Evolutionary conservation across 352 stramenopile genomes (phyloP), one percentile per base, ranked within the genome.

Genomic region (Vaucheria bursata): DNA sequence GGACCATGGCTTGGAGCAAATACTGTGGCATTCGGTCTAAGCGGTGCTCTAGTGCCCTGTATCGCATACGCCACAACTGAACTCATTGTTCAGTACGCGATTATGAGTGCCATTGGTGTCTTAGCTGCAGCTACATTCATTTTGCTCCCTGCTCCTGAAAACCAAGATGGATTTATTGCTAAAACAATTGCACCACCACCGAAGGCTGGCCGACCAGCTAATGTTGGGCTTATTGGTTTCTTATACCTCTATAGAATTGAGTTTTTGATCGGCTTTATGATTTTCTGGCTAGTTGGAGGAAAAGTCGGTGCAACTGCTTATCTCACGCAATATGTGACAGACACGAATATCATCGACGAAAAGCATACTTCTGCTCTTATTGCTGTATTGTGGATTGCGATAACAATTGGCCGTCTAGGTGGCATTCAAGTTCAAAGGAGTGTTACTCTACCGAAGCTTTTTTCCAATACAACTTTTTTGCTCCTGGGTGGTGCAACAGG

Each of bases 201-300:
- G 53, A 34, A 37, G 53, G 8, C 2, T 34, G 53, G 34, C 31
- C 12, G 12, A 25, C 12, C 18, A 25, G 45, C 45, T 18, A 25
- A 59, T 18, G 45, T 18, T 25, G 53, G 53, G 2, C 25, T 81
- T 35, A 0, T 36, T 35, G 38, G 29, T 4, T 82, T 82, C 53
- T 79, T 73, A 45, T 35, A 25, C 1, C 59, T 31, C 33, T 85
- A 80, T 73, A 50, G 70, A 33, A 77, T 84, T 8, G 82, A 86
- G 77, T 79, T 84, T 33, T 25, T 79, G 37, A 77, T 86, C 67
- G 73, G 75, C 25, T 45, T 75, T n/a, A 84, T 85, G 70, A 66
- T 86, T 25, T 86, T 85, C 75, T 86, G 79, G 49, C 52, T 86
- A 3, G 81, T 86, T 49, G 82, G 82, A 12, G 82, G 82, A 31